Percentiles rank a stretch among this genome's conserved stretches.
Conservation (phyloP, 352 stramenopile species). For the Thalassiosira hispida region DNA sequence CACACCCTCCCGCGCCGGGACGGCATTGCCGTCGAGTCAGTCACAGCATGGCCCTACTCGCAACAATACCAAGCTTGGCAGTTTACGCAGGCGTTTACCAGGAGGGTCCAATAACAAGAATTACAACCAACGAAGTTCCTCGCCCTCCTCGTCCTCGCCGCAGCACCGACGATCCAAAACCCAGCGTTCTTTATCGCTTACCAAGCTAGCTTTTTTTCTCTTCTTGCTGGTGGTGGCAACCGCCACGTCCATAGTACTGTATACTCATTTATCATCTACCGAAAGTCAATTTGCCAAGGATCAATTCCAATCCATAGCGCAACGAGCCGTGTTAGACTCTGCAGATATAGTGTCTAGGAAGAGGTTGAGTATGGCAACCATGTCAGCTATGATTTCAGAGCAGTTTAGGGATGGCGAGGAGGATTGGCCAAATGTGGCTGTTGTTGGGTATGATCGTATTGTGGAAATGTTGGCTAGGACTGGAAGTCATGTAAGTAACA, state of each 20-base stretch:
- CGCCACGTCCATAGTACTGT: not conserved
- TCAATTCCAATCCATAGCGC: slow-evolving; percentile 46
- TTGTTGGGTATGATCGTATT: slow-evolving; percentile 48
- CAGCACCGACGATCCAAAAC: not conserved
- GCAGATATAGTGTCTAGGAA: slow-evolving; percentile 40
- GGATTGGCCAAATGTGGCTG: slow-evolving; percentile 50
- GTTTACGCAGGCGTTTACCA: no score
- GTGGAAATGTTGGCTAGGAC: slow-evolving; percentile 30
- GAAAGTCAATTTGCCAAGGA: slow-evolving; percentile 24
- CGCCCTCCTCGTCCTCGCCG: no score
- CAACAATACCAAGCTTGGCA: not conserved
- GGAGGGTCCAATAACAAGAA: no score
- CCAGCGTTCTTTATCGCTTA: not conserved
- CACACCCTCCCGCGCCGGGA: not conserved
- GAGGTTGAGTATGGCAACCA: slow-evolving; percentile 18
- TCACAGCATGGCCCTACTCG: no score
- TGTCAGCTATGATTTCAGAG: slow-evolving; percentile 19
- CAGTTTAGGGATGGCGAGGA: slow-evolving; percentile 10
- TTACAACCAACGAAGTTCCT: no score
- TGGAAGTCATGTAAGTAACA: slow-evolving; percentile 10
- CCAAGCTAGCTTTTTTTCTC: not conserved
- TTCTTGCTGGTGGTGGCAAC: not conserved
- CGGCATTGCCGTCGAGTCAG: not conserved
- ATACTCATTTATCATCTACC: slow-evolving; percentile 2
- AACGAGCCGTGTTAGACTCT: slow-evolving; percentile 29